Evolutionary conservation across 106 monocot genomes (phyloP).

Genomic region (Cymbidium sinense): DNA sequence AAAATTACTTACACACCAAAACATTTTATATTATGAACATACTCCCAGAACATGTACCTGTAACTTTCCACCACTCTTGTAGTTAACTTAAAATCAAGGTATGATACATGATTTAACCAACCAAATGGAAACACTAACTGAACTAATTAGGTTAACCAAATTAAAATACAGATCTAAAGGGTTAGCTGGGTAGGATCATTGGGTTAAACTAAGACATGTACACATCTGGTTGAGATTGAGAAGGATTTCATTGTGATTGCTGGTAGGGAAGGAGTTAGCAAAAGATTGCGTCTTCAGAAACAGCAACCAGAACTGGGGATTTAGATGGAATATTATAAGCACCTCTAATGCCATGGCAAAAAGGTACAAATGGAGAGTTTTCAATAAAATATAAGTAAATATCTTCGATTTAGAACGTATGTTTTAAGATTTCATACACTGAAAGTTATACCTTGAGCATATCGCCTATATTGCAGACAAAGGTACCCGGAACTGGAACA

Average conservation of each 20-base stretch:
- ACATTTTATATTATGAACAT: not conserved
- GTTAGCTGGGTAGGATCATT: not conserved
- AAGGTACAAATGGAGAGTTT: not conserved
- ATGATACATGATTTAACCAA: not conserved
- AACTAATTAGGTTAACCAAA: not conserved
- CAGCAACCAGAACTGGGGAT: not conserved
- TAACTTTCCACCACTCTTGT: not conserved
- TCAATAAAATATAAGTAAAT: not conserved
- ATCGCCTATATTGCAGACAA: conserved; percentile 97
- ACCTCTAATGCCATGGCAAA: not conserved
- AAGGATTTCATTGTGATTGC: not conserved
- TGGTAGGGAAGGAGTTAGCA: too few relatives aligned
- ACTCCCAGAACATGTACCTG: too few relatives aligned
- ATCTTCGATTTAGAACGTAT: not conserved
- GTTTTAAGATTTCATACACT: not conserved
- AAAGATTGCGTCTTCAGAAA: not conserved
- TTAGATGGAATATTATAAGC: not conserved
- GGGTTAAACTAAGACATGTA: not conserved
- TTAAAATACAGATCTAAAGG: not conserved
- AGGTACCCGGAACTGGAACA: conserved; percentile 70
- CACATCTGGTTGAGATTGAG: not conserved
- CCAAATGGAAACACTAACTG: not conserved
- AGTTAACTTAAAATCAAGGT: not conserved
- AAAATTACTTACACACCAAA: not conserved
- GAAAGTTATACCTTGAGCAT: conserved; percentile 72